Evolutionary conservation across 2,329 filamentous ascomycete genomes (phyloP).

Genomic region (Claviceps humidiphila): DNA sequence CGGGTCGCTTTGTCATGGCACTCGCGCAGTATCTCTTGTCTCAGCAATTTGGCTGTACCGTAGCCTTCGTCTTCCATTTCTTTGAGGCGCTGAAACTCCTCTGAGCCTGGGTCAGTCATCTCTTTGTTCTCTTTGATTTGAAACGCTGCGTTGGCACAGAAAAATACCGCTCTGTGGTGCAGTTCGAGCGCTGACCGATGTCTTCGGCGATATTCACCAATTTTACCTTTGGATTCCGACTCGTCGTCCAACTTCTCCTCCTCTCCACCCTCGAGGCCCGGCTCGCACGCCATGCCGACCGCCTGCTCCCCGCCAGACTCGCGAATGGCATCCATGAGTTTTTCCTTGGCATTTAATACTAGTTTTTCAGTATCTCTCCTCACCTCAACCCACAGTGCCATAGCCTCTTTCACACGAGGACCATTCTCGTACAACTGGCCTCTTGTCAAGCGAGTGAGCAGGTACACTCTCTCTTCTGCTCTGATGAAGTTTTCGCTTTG

Average conservation of each 20-base stretch:
- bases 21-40: conserved; percentile 63
- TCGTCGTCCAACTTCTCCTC: conserved; percentile 16
- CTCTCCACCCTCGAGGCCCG: neutral
- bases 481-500: conserved; percentile 58
- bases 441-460: conserved; percentile 49
- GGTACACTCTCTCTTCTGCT: conserved; percentile 52
- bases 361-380: conserved; percentile 34
- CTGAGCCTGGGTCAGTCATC: conserved; percentile 51
- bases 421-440: conserved; percentile 74
- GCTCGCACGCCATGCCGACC: conserved; percentile 2
- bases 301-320: conserved; percentile 8
- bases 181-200: conserved; percentile 65
- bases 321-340: conserved; percentile 39
- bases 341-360: conserved; percentile 51
- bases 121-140: conserved; percentile 64
- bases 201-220: conserved; percentile 46
- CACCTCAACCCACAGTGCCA: conserved; percentile 54
- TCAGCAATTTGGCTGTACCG: conserved; percentile 61
- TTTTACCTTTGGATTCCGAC: conserved; percentile 22
- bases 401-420: conserved; percentile 50
- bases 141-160: conserved; percentile 69
- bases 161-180: conserved; percentile 72
- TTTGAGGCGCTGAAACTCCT: conserved; percentile 53
- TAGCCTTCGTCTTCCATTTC: conserved; percentile 61
- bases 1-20: conserved; percentile 21